These are phyloP conservation scores for Bothriochloa decipiens DNA, from an alignment of 176 grass and related monocot species.

Conservation along the genomic window DNA sequence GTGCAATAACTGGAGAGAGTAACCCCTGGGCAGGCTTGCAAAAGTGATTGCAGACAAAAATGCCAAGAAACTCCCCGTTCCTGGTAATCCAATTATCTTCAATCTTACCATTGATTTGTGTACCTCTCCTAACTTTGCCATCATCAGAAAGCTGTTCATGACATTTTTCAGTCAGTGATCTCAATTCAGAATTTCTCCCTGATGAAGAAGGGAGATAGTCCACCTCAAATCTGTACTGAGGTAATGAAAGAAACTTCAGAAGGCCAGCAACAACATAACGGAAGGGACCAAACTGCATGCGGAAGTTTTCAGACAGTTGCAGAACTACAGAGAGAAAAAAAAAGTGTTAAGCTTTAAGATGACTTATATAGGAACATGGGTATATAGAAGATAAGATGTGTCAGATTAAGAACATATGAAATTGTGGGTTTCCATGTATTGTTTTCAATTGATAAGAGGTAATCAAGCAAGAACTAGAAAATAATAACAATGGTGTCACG, in stretches of 20 bases:
- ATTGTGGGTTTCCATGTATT: neutral
- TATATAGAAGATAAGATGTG: constrained; percentile 5
- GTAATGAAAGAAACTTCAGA: constrained; percentile 86
- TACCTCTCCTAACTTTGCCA: constrained; percentile 17
- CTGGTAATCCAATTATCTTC: constrained; percentile 62
- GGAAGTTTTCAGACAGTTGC: constrained; percentile 85
- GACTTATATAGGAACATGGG: neutral
- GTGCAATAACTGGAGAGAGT: constrained; percentile 72
- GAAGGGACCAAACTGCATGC: constrained; percentile 71
- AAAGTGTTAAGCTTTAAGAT: constrained; percentile 21
- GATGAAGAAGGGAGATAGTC: constrained; percentile 69
- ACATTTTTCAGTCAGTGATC: constrained; percentile 36
- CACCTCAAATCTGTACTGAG: constrained; percentile 87
- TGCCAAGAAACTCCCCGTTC: constrained; percentile 83
- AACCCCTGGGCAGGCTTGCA: constrained; percentile 86
- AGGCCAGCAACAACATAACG: constrained; percentile 78
- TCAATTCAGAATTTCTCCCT: constrained; percentile 41
- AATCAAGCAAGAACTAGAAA: constrained; percentile 7
- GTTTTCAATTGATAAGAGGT: constrained; percentile 23
- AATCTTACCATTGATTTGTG: constrained; percentile 26
- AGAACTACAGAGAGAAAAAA: constrained; percentile 54
- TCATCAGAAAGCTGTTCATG: constrained; percentile 39
- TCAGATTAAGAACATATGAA: neutral
- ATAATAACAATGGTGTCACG: neutral
- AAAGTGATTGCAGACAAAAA: constrained; percentile 88